These are phyloP conservation scores for Thalassiosira exigua DNA, from an alignment of 352 stramenopile species.

Conservation along the genomic window DNA sequence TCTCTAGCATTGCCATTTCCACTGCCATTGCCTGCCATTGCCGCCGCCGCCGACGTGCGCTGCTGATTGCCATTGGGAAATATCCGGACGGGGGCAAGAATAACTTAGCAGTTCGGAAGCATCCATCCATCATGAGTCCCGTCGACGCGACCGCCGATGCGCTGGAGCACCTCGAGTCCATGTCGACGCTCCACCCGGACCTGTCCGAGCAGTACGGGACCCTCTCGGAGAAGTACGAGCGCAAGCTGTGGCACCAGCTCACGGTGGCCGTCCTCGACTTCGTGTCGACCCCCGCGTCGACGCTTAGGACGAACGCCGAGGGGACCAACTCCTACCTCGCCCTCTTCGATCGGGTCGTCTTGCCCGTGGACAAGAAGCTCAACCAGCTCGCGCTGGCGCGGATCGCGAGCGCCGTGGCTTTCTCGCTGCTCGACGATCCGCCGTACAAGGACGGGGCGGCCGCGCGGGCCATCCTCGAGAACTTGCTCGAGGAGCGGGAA, in stretches of 20 bases:
- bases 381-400: conserved; percentile 93
- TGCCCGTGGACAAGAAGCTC: conserved; percentile 93
- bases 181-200: conserved; percentile 90
- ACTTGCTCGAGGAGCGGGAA: conserved; percentile 73
- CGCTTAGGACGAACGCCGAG: conserved; percentile 50
- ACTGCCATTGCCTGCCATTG: too few relatives aligned
- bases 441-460: conserved; percentile 61
- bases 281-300: conserved; percentile 79
- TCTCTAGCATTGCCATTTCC: too few relatives aligned
- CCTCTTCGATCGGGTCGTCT: conserved; percentile 94
- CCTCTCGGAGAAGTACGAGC: conserved; percentile 89
- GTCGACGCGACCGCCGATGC: conserved; percentile 55
- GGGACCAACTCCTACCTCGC: conserved; percentile 80
- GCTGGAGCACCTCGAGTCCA: conserved; percentile 81
- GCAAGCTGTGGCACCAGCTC: conserved; percentile 98
- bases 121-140: conserved; percentile 56
- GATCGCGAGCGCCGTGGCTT: conserved; percentile 91
- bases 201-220: conserved; percentile 89
- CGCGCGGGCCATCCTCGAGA: conserved; percentile 82
- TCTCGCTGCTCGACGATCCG: conserved; percentile 57
- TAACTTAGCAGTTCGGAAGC: too few relatives aligned
- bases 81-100: too few relatives aligned
- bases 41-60: too few relatives aligned
- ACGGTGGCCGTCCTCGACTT: conserved; percentile 92
- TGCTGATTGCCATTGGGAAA: too few relatives aligned